These are phyloP conservation scores for peach (Prunus persica) DNA, from an alignment of 306 rosid genomes.

Conservation along the genomic window DNA sequence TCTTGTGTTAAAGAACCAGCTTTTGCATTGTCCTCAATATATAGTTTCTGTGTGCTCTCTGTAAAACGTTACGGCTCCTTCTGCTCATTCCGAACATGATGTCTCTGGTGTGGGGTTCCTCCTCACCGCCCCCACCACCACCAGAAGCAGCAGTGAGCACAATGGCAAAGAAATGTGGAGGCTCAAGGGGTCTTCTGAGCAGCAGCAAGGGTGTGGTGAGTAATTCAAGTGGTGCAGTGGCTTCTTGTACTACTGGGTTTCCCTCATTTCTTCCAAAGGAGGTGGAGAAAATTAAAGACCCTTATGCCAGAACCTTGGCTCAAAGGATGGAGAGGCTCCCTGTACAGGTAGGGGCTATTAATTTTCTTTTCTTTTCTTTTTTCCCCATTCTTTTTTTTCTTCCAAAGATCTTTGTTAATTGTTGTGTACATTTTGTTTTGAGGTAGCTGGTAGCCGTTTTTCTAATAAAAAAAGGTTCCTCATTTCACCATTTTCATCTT, in stretches of 20 bases:
- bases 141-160: background rate
- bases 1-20: too few relatives aligned
- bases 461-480: background rate
- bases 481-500: background rate
- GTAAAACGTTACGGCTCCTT: background rate
- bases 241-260: constrained; percentile 13
- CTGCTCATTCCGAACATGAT: background rate
- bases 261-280: constrained; percentile 81
- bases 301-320: constrained; percentile 67
- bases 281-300: constrained; percentile 59
- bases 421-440: background rate
- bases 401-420: background rate
- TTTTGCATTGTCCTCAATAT: too few relatives aligned
- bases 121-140: background rate
- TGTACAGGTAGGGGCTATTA: constrained; percentile 39
- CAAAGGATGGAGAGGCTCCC: constrained; percentile 73
- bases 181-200: background rate
- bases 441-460: background rate
- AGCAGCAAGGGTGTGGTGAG: background rate
- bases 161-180: constrained; percentile 20
- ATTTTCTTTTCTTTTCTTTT: background rate
- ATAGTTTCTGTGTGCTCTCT: too few relatives aligned
- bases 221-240: constrained; percentile 2
- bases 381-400: background rate
- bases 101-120: constrained; percentile 5